These are phyloP conservation scores for Bonnemaisonia californica DNA, from an alignment of 31 red algal genomes.

Conservation along the genomic window DNA sequence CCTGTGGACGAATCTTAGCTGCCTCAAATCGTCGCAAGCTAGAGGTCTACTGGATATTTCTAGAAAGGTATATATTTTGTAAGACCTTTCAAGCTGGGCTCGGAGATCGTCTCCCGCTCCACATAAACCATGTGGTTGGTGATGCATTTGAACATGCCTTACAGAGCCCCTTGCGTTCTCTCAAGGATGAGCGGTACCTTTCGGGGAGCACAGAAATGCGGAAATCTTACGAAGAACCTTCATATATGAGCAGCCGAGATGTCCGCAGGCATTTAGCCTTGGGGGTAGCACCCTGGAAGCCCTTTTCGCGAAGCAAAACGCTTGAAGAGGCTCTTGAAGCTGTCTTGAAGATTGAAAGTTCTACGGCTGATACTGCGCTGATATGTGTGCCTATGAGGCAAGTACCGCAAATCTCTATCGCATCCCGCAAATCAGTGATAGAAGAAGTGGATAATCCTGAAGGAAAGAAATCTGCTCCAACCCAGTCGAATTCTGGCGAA, in stretches of 20 bases:
- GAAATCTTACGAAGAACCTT: not conserved
- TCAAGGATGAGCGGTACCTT: conserved; percentile 1
- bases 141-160: conserved; percentile 64
- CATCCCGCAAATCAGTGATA: not conserved
- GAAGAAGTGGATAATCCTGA: conserved; percentile 16
- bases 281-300: not conserved
- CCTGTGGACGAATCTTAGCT: conserved; percentile 69
- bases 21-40: conserved; percentile 47
- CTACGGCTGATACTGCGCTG: conserved; percentile 19
- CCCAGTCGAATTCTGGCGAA: not conserved
- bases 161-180: not conserved
- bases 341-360: conserved; percentile 40
- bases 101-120: conserved; percentile 65
- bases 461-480: not conserved
- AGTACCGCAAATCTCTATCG: not conserved
- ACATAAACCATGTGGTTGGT: conserved; percentile 67
- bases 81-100: conserved; percentile 78
- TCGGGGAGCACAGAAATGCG: not conserved
- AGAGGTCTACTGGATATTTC: conserved; percentile 68
- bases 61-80: conserved; percentile 78
- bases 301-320: conserved; percentile 23
- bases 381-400: conserved; percentile 36
- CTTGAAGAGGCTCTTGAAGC: conserved; percentile 51
- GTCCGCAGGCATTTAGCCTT: not conserved
- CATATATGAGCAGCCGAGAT: not conserved